Percentiles rank a stretch among this genome's conserved stretches.
Evolutionary conservation across 495 filamentous ascomycete species (phyloP).

Genomic region (Hyaloscypha finlandica): DNA sequence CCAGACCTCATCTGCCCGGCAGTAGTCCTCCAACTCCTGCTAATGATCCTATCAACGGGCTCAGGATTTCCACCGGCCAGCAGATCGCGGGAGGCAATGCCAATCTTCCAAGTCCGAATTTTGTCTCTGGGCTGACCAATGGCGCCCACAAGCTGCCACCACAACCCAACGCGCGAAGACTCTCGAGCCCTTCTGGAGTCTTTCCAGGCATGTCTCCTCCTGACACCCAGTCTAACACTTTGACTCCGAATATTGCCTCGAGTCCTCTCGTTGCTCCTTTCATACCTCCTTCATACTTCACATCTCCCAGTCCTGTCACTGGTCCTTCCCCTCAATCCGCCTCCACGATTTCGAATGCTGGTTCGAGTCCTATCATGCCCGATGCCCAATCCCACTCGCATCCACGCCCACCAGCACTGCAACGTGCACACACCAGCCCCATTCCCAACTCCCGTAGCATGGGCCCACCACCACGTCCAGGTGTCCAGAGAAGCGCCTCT

Average conservation of each 20-base stretch:
- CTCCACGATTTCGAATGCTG: too few species aligned
- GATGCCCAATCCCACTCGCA: neutral
- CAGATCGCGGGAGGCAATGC: neutral
- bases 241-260: neutral
- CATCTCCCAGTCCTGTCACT: too few species aligned
- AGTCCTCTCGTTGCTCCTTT: neutral
- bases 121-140: neutral
- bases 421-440: neutral
- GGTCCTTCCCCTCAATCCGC: too few species aligned
- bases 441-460: neutral
- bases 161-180: neutral
- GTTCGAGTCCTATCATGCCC: too few species aligned
- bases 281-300: too few species aligned
- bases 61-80: neutral
- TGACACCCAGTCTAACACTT: neutral
- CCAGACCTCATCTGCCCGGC: neutral
- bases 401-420: neutral
- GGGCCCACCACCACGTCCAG: neutral
- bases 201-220: neutral
- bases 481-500: neutral
- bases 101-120: neutral
- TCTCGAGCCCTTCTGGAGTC: neutral
- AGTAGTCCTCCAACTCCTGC: neutral
- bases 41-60: neutral
- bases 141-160: neutral